Percentiles rank a stretch among this genome's conserved stretches.
Evolutionary conservation across 2,329 filamentous ascomycete genomes (phyloP).

Genomic region (Pseudophaeomoniella oleicola): DNA sequence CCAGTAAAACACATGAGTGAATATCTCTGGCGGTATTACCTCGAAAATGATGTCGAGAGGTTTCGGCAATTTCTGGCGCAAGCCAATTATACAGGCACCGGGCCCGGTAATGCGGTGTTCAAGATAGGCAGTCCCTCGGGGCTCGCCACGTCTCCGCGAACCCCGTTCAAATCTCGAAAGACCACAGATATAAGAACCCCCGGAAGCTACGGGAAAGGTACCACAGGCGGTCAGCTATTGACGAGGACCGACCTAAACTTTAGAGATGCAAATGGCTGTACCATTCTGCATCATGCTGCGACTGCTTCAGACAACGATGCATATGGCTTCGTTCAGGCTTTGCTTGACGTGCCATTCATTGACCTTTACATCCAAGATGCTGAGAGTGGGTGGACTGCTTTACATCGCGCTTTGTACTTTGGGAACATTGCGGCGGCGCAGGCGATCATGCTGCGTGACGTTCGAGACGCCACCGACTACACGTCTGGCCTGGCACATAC

Average conservation of each 20-base stretch:
- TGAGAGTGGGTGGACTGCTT: conserved; percentile 90
- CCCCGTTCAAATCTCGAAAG: conserved; percentile 13
- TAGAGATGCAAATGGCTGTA: conserved; percentile 68
- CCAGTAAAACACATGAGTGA: conserved; percentile 66
- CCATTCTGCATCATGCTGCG: conserved; percentile 69
- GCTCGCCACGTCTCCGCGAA: conserved; percentile 32
- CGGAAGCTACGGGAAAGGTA: conserved; percentile 3
- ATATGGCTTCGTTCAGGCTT: conserved; percentile 57
- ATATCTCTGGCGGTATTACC: conserved; percentile 89
- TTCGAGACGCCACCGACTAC: conserved; percentile 49
- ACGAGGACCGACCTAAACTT: conserved; percentile 63
- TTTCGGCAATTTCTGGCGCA: conserved; percentile 74
- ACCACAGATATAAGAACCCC: conserved; percentile 6
- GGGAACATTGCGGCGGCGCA: conserved; percentile 81
- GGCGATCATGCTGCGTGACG: conserved; percentile 64
- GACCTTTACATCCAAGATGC: conserved; percentile 78
- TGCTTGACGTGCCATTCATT: conserved; percentile 67
- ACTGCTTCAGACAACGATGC: conserved; percentile 59
- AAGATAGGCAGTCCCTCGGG: conserved; percentile 17
- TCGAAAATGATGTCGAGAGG: conserved; percentile 92
- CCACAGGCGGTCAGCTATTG: conserved; percentile 17
- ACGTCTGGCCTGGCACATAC: conserved; percentile 45
- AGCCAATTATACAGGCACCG: conserved; percentile 10
- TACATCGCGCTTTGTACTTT: conserved; percentile 80
- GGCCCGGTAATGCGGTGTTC: conserved; percentile 11